Evolutionary conservation across 768 basidiomycete genomes (phyloP).

Genomic region (Antrodiella citrinella): DNA sequence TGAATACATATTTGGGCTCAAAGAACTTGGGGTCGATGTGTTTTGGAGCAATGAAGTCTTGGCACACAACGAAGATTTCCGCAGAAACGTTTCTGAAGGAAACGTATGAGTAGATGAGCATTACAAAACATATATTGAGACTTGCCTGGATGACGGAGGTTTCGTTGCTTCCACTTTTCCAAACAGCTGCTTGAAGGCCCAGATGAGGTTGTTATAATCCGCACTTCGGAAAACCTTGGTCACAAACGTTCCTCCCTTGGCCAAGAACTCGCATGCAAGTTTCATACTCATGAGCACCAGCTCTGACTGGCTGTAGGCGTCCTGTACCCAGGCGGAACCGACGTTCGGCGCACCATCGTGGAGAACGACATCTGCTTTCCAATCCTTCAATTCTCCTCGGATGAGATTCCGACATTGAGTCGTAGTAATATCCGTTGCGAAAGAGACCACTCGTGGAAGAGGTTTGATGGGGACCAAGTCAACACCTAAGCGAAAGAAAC

Average conservation of each 20-base stretch:
- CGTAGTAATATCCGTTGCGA: conserved; percentile 92
- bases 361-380: conserved; percentile 97
- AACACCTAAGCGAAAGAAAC: conserved; percentile 51
- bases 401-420: conserved; percentile 82
- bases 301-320: conserved; percentile 95
- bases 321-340: conserved; percentile 98
- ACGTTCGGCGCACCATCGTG: conserved; percentile 99
- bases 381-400: conserved; percentile 86
- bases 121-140: conserved; percentile 5
- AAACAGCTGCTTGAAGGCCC: conserved; percentile 98
- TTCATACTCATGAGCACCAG: conserved; percentile 93
- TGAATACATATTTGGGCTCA: conserved; percentile 96
- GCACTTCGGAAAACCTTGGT: conserved; percentile 98
- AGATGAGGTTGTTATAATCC: conserved; percentile 97
- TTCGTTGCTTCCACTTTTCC: conserved; percentile 97
- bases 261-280: conserved; percentile 90
- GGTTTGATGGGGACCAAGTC: conserved; percentile 96
- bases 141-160: conserved; percentile 90
- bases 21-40: conserved; percentile 97
- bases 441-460: conserved; percentile 87
- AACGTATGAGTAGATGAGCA: not conserved
- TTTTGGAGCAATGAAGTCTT: conserved; percentile 89
- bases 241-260: conserved; percentile 90
- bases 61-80: conserved; percentile 98
- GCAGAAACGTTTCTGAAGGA: conserved; percentile 86